Evolutionary conservation across 768 basidiomycete species (phyloP).

Genomic region (Auricularia sp.): DNA sequence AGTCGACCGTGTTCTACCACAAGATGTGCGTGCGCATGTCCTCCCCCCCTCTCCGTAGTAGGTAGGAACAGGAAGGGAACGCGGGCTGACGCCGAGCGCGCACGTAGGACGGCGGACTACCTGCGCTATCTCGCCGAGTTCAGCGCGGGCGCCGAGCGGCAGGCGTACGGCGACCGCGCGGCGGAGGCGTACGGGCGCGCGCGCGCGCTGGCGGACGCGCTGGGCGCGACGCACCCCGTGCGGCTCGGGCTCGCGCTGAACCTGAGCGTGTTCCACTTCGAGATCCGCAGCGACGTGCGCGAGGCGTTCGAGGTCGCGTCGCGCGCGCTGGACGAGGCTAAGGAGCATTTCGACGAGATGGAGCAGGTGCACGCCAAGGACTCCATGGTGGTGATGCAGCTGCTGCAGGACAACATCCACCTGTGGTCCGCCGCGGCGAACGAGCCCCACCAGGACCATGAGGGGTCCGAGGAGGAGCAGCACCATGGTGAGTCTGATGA

Average conservation of each 20-base stretch:
- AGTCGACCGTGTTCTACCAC: background rate
- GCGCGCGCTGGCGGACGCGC: background rate
- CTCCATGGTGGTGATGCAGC: background rate
- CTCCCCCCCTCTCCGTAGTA: background rate
- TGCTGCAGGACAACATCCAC: background rate
- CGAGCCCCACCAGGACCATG: no score
- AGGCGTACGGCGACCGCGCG: background rate
- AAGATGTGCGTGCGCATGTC: background rate
- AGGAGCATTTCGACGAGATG: background rate
- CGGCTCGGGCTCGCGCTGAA: background rate
- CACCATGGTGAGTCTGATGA: no score
- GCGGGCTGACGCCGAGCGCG: background rate
- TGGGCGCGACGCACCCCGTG: background rate
- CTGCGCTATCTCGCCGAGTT: conserved; percentile 1
- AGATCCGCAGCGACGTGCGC: background rate
- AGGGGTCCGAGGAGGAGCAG: no score
- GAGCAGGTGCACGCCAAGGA: background rate
- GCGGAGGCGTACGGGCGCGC: background rate
- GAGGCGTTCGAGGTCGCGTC: background rate
- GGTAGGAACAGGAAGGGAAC: background rate
- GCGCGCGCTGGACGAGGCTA: background rate
- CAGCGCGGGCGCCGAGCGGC: background rate
- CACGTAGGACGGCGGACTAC: background rate
- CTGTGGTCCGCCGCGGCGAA: background rate
- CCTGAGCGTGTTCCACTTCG: background rate